A percentile compares a stretch with the other conserved stretches of the same genome.
phyloP scores from a whole-genome alignment of 176 grass and related monocot genomes.

The bread wheat (Triticum aestivum) region IWGSC_CS_RefSeq_v2.1 NC_057803.1:670106378-670106877 shows the following conservation, averaged over 20 bases:
- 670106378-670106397: no score
- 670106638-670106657: not conserved
- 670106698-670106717: constrained; percentile 1
- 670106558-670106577: not conserved
- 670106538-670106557: not conserved
- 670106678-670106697: not conserved
- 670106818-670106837: not conserved
- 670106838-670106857: not conserved
- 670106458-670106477: not conserved
- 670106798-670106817: not conserved
- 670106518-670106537: not conserved
- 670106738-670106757: not conserved
- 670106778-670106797: not conserved
- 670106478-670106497: not conserved
- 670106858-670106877: not conserved
- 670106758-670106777: not conserved
- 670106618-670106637: not conserved
- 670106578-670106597: not conserved
- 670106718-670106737: not conserved
- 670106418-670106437: no score
- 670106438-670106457: not conserved
- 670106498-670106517: not conserved
- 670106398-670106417: no score
- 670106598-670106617: not conserved
- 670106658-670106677: not conserved